Conservation (phyloP, 75 land plant species). For the Picea glauca region DNA sequence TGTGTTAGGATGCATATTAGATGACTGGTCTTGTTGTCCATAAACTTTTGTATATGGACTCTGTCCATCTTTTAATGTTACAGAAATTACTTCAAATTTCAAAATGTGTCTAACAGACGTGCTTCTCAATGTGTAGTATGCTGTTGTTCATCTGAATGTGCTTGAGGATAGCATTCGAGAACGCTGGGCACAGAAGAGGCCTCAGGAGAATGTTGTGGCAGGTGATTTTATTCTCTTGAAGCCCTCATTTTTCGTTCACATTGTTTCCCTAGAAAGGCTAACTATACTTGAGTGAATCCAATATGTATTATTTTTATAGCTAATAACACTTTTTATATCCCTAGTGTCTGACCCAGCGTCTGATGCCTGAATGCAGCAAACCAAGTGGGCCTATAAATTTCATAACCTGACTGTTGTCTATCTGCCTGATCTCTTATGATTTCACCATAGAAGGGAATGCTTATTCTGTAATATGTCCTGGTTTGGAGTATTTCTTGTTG, state of each 20-base stretch:
- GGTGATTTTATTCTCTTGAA: constrained; percentile 11
- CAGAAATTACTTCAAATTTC: constrained; percentile 1
- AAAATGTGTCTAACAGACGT: not conserved
- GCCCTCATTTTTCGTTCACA: too few species aligned
- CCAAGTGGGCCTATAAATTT: not conserved
- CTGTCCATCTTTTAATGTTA: not conserved
- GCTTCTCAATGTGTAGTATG: constrained; percentile 55
- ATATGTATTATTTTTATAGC: not conserved
- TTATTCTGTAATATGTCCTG: not conserved
- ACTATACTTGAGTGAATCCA: too few species aligned
- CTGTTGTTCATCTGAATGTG: constrained; percentile 66
- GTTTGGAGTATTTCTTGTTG: not conserved
- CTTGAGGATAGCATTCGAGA: constrained; percentile 92
- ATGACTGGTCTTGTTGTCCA: not conserved
- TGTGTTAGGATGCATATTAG: not conserved
- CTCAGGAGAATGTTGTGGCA: constrained; percentile 34
- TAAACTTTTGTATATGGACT: not conserved
- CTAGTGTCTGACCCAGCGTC: not conserved
- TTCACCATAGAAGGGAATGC: not conserved
- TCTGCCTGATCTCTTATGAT: too few species aligned
- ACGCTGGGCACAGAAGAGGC: constrained; percentile 67
- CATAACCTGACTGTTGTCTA: too few species aligned
- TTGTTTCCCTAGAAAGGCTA: too few species aligned
- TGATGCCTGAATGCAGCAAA: not conserved
- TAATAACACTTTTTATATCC: not conserved